Conservation (phyloP, 2,329 filamentous ascomycete genomes). For the Ascochyta viciae-villosae region DNA sequence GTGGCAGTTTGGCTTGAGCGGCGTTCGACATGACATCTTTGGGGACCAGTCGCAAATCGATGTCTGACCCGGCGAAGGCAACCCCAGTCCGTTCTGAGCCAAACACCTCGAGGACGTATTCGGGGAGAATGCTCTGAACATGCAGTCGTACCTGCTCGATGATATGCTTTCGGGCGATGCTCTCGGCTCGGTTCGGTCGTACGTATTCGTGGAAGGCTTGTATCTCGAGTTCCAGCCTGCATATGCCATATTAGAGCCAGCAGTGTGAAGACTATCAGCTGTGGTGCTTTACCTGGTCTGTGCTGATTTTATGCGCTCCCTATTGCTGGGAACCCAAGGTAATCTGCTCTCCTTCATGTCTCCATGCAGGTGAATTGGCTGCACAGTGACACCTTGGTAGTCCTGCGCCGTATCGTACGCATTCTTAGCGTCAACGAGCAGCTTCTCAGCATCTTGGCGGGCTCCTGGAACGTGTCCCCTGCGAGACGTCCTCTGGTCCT, state of each 20-base stretch:
- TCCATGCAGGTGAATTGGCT: slow-evolving; percentile 11
- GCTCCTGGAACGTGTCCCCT: background rate
- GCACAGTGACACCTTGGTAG: slow-evolving; percentile 28
- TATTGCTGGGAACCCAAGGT: slow-evolving; percentile 26
- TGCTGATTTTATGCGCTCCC: slow-evolving; percentile 9
- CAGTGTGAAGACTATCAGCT: background rate
- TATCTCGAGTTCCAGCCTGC: slow-evolving; percentile 39
- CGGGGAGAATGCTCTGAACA: slow-evolving; percentile 28
- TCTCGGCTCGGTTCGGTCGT: slow-evolving; percentile 54
- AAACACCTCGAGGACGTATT: slow-evolving; percentile 52
- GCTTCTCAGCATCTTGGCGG: background rate
- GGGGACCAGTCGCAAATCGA: slow-evolving; percentile 56
- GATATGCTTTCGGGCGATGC: slow-evolving; percentile 45
- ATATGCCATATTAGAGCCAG: background rate
- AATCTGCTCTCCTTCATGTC: slow-evolving; percentile 16
- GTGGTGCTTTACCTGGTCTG: slow-evolving; percentile 16
- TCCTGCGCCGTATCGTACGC: slow-evolving; percentile 21
- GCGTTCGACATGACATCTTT: slow-evolving; percentile 9
- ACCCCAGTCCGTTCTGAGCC: slow-evolving; percentile 63
- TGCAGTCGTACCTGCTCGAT: slow-evolving; percentile 38
- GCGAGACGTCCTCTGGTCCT: background rate
- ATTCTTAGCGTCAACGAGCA: slow-evolving; percentile 13
- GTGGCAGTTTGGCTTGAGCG: slow-evolving; percentile 21
- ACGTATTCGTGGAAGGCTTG: slow-evolving; percentile 35
- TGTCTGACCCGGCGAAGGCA: slow-evolving; percentile 60